phyloP scores from a whole-genome alignment of 1,284 basidiomycete genomes.

The Ganoderma lingzhi region DNA sequence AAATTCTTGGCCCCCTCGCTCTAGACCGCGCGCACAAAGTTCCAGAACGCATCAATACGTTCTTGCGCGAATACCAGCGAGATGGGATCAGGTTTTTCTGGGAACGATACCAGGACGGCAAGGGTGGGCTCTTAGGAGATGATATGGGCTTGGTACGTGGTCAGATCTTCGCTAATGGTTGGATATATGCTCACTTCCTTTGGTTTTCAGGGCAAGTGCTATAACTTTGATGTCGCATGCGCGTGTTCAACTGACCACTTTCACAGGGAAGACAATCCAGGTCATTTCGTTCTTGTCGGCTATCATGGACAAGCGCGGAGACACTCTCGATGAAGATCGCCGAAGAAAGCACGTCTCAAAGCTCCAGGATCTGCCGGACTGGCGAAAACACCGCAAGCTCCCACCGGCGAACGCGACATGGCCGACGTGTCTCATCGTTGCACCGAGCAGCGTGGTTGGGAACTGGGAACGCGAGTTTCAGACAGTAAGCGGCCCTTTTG shows the following conservation, averaged over 20 bases:
- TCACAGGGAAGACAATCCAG: constrained; percentile 84
- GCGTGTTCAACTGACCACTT: background rate
- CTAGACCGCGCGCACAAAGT: constrained; percentile 56
- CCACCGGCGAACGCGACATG: constrained; percentile 74
- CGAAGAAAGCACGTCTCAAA: constrained; percentile 66
- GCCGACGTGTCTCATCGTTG: constrained; percentile 86
- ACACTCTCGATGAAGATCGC: constrained; percentile 65
- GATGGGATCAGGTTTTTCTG: constrained; percentile 85
- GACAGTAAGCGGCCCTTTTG: constrained; percentile 54
- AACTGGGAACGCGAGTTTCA: constrained; percentile 88
- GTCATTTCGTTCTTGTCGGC: constrained; percentile 87
- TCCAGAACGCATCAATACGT: constrained; percentile 80
- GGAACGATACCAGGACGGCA: constrained; percentile 63
- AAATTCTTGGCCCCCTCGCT: constrained; percentile 40
- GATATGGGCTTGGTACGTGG: constrained; percentile 86
- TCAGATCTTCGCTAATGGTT: background rate
- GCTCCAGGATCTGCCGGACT: constrained; percentile 66
- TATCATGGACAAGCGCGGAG: constrained; percentile 82
- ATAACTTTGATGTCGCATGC: background rate
- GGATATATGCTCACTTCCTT: background rate
- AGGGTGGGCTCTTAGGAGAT: constrained; percentile 84
- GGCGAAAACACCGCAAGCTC: constrained; percentile 58
- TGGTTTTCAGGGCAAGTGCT: constrained; percentile 13
- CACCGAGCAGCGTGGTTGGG: constrained; percentile 77
- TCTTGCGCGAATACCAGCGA: constrained; percentile 85